Evolutionary conservation across 208 protist species (phyloP).

Genomic region (Acanthamoeba royreba): DNA sequence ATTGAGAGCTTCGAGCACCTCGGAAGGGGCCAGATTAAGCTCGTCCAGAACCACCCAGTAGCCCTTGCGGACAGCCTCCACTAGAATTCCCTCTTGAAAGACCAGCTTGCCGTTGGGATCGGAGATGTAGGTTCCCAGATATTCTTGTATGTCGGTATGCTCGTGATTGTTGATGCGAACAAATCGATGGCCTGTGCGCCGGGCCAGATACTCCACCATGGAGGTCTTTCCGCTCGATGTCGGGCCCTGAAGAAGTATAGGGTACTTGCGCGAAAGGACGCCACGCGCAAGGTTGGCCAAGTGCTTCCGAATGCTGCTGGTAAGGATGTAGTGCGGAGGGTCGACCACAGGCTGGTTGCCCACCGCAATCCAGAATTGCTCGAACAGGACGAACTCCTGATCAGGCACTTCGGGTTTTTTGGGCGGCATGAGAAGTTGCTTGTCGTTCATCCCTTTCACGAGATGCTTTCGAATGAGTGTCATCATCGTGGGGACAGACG

Average conservation of each 20-base stretch:
- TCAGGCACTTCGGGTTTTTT: conserved; percentile 65
- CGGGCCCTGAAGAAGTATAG: conserved; percentile 97
- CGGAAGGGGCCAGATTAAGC: conserved; percentile 99
- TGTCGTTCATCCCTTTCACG: conserved; percentile 74
- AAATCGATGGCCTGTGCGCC: conserved; percentile 96
- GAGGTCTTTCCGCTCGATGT: conserved; percentile 98
- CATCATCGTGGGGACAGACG: conserved; percentile 87
- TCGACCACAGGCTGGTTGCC: conserved; percentile 46
- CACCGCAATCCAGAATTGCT: conserved; percentile 93
- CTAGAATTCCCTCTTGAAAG: conserved; percentile 95
- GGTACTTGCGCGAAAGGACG: conserved; percentile 90
- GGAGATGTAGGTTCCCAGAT: conserved; percentile 97
- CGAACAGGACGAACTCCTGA: conserved; percentile 85
- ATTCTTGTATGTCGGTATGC: conserved; percentile 99
- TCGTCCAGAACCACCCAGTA: conserved; percentile 99
- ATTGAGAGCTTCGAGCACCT: conserved; percentile 99
- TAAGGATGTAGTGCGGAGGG: conserved; percentile 94
- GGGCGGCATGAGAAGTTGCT: conserved; percentile 76
- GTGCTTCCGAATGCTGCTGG: conserved; percentile 90
- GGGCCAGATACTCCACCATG: conserved; percentile 99
- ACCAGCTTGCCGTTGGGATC: conserved; percentile 93
- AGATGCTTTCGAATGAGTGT: conserved; percentile 87
- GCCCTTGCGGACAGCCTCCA: conserved; percentile 94
- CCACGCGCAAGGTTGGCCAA: conserved; percentile 92
- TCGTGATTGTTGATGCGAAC: conserved; percentile 99